Percentiles rank a stretch among this genome's conserved stretches.
Conservation (phyloP, 257 asterid genomes). For the Solanum chilense region DNA sequence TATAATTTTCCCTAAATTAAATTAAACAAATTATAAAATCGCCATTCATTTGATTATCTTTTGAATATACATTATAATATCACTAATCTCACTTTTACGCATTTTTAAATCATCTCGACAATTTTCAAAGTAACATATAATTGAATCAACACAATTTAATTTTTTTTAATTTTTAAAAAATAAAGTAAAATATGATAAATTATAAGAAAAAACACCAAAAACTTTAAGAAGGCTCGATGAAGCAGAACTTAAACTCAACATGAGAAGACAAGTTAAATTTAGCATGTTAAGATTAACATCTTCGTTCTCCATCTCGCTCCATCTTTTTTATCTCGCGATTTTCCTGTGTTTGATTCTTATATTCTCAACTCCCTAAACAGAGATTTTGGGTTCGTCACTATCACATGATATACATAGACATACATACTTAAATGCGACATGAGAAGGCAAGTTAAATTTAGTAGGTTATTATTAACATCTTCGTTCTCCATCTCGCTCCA, state of each 20-base stretch:
- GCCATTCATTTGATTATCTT: not conserved
- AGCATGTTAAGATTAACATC: not conserved
- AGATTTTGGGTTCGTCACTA: not conserved
- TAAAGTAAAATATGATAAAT: not conserved
- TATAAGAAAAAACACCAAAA: not conserved
- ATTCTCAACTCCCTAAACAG: not conserved
- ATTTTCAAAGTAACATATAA: not conserved
- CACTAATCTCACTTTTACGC: not conserved
- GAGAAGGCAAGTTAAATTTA: not conserved
- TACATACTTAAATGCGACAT: no score
- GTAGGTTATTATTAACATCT: not conserved
- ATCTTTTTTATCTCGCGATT: not conserved
- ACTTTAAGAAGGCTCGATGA: not conserved
- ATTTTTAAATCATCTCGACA: no score
- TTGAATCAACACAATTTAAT: not conserved
- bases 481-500: not conserved
- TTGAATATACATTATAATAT: not conserved
- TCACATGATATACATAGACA: not conserved
- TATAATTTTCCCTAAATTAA: no score
- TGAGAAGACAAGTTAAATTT: not conserved
- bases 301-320: not conserved
- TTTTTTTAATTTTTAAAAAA: accelerated
- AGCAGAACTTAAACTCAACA: no score
- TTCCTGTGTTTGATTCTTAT: not conserved
- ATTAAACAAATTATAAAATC: not conserved